Base-by-base conservation (phyloP, 2,329 filamentous ascomycete species). In the Chrysoporthe deuterocubensis region DNA sequence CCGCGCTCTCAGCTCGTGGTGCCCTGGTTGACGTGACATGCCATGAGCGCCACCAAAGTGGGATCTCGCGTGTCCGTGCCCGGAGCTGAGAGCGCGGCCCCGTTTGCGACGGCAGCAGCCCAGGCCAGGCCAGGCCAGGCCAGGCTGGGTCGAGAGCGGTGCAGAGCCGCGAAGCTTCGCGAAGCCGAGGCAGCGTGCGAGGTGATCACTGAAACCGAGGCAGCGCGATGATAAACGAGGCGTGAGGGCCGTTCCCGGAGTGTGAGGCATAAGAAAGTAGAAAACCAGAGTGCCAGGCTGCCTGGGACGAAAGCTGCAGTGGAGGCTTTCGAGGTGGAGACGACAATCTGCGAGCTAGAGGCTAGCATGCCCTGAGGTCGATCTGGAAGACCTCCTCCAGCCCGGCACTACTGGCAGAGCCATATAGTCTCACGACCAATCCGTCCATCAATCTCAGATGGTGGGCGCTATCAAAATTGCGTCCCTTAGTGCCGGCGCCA, bases 61-160 rank as follows among this genome's bases (percentile, higher is more conserved):
- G 52, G 34, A 34, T 34, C 9, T 18, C 32, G 26, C 52, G 37
- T 14, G 32, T 34, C 54, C 34, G 54, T 40, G 54, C 34, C 32
- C 54, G 5, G 18, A 32, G 52, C 32, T 16, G 18, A 57, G 32
- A 62, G 57, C 26, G 16, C 32, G 62, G 54, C 56, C 62, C 43
- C 9, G 40, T 48, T 56, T 48, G 46, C 62, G 54, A 44, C 56
- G 60, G 43, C 62, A 63, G 66, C 48, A 56, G 43, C 56, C 62
- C 34, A 62, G 57, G 40, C 62, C 57, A 57, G 48, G 26, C 56
- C 21, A 61, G 43, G 54, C 56, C 13, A 37, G 14, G 37, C 48
- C 48, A 62, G 42, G 50, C 50, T 57, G 62, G 63, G 56, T 60
- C 40, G 62, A 48, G 21, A 57, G 44, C 56, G 21, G 32, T 57